Percentiles rank a stretch among this genome's conserved stretches.
phyloP scores from a whole-genome alignment of 192 early-diverging fungal genomes.

The Physocladia obscura region DNA sequence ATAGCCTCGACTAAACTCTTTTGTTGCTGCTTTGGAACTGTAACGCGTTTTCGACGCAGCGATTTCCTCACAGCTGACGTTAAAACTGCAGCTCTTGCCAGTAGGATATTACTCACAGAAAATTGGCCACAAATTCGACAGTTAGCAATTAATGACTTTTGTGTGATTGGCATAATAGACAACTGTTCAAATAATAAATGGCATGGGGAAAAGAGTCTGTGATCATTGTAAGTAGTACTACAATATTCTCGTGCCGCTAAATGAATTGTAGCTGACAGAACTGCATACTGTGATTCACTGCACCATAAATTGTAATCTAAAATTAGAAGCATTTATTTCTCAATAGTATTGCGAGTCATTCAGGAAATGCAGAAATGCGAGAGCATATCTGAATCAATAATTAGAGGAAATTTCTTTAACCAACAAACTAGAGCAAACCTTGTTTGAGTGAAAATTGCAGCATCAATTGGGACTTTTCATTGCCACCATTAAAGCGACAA shows the following conservation, averaged over 20 bases:
- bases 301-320: conserved; percentile 19
- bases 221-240: no score
- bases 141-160: no score
- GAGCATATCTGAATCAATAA: conserved; percentile 14
- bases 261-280: neutral
- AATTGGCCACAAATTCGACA: no score
- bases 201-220: no score
- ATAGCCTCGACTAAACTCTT: no score
- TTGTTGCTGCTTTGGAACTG: no score
- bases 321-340: conserved; percentile 1
- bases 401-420: neutral
- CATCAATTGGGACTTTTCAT: conserved; percentile 28
- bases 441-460: conserved; percentile 21
- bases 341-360: conserved; percentile 1
- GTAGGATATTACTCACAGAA: no score
- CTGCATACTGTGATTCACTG: neutral
- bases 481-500: conserved; percentile 19
- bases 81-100: no score
- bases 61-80: no score
- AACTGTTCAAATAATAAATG: no score
- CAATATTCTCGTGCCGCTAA: conserved; percentile 4
- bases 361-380: conserved; percentile 2
- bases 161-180: no score
- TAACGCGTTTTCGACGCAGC: no score
- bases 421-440: neutral